A percentile compares a stretch with the other conserved stretches of the same genome.
Conservation (phyloP, 2,329 filamentous ascomycete genomes). For the Aspergillus calidoustus region DNA sequence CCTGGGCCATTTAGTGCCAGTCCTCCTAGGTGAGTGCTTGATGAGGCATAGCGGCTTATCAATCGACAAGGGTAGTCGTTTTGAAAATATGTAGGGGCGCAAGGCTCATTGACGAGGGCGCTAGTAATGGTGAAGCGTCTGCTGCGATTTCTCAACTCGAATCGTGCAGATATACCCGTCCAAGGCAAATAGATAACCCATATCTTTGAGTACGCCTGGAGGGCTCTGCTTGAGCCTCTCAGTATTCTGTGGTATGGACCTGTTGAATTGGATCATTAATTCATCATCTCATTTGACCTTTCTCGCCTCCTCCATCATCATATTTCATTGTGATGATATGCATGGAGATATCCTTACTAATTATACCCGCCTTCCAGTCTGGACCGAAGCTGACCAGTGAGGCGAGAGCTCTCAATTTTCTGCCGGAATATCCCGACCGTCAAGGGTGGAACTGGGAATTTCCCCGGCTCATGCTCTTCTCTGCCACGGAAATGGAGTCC, state of each 20-base stretch:
- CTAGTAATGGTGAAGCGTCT: neutral
- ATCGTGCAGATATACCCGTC: neutral
- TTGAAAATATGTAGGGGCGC: too few relatives aligned
- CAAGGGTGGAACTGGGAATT: slow-evolving; percentile 19
- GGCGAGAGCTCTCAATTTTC: slow-evolving; percentile 4
- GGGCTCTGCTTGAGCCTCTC: neutral
- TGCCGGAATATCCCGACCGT: slow-evolving; percentile 33
- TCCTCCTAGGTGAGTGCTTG: slow-evolving; percentile 2
- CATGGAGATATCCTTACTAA: neutral
- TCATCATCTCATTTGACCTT: neutral
- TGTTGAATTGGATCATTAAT: neutral
- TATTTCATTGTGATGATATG: neutral
- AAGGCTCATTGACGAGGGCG: neutral
- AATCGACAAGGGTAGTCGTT: slow-evolving; percentile 1
- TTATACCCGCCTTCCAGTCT: neutral
- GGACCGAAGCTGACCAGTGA: neutral
- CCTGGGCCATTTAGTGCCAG: neutral
- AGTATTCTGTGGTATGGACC: neutral
- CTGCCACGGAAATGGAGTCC: slow-evolving; percentile 11
- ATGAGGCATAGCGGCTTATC: slow-evolving; percentile 5
- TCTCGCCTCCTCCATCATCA: neutral
- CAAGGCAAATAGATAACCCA: neutral
- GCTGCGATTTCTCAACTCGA: neutral
- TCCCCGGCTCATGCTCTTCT: slow-evolving; percentile 14
- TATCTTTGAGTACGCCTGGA: neutral